Base-by-base conservation (phyloP, 108 stramenopile genomes). In the Cylindrotheca closterium region DNA sequence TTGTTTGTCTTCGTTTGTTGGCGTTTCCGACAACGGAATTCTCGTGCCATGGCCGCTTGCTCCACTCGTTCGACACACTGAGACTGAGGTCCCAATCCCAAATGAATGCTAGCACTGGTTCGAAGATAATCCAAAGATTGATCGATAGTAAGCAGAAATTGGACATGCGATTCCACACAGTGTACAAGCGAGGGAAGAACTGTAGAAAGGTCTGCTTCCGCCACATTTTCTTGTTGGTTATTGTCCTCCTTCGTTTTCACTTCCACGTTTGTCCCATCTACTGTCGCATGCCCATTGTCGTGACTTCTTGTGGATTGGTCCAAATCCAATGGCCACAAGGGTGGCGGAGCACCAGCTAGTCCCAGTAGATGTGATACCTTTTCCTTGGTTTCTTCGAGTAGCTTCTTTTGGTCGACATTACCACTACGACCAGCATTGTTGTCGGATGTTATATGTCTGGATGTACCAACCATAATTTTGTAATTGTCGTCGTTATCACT, bases 1-100 rank as follows among this genome's bases (percentile, higher is more conserved):
- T 7, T 42, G 37, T 7, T 42, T 10, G 37, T 42, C 0, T 60
- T 0, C 1, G 33, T 50, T 32, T 37, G 32, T 58, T 33, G 33
- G 1, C 27, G 50, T 2, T 34, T 18, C 24, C 0, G 46, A n/a
- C n/a, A n/a, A 58, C 55, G 67, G 53, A 59, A 60, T 53, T 55
- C 47, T 4, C 49, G 30, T 15, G 63, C 67, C 50, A 76, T 64
- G 1, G 63, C 45, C 1, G 75, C 75, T 31, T 58, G 62, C 47
- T 76, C 75, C 7, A 76, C 68, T 25, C 75, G 75, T 48, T 76
- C 75, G 15, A 76, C 68, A 51, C 68, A 76, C 46, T 69, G 63
- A 10, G 75, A 76, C 19, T 55, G 57, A n/a, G 75, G 68, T 21
- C 75, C 75, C 19, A 76, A 57, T 47, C 75, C 75, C 51, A 61